These are phyloP conservation scores for Podaxis sp. DNA, from an alignment of 768 basidiomycete species.

Conservation along the genomic window DNA sequence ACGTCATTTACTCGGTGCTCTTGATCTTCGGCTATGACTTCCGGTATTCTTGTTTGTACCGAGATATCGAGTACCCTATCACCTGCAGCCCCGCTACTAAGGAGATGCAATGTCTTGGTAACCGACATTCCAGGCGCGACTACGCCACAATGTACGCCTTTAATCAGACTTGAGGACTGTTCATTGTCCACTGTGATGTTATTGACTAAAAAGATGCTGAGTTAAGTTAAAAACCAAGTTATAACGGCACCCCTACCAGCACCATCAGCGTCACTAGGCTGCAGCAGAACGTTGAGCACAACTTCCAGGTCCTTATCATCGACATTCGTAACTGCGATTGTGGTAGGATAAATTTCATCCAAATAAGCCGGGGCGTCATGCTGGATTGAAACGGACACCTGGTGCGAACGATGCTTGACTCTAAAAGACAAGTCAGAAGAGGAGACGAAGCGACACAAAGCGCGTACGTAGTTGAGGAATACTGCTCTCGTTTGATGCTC, in stretches of 20 bases:
- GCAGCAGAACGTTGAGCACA: conserved; percentile 72
- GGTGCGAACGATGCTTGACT: conserved; percentile 63
- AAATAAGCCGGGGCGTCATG: conserved; percentile 74
- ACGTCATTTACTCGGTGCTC: conserved; percentile 29
- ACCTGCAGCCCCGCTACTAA: conserved; percentile 61
- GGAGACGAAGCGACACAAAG: conserved; percentile 7
- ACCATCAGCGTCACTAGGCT: conserved; percentile 76
- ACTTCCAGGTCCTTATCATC: conserved; percentile 73
- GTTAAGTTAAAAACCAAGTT: not conserved
- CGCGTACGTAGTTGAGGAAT: conserved; percentile 49
- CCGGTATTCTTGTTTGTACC: conserved; percentile 55
- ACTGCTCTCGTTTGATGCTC: conserved; percentile 46
- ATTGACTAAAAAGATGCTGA: conserved; percentile 44
- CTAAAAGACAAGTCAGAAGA: conserved; percentile 31
- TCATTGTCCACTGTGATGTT: conserved; percentile 61
- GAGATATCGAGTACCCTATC: conserved; percentile 82
- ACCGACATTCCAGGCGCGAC: conserved; percentile 58
- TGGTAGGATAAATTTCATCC: conserved; percentile 78
- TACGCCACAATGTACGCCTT: conserved; percentile 66
- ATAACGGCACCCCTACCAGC: conserved; percentile 46
- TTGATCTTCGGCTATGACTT: conserved; percentile 22
- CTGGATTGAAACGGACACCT: conserved; percentile 50
- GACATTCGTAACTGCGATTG: conserved; percentile 64
- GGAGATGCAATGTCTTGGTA: conserved; percentile 63
- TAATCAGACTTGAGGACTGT: conserved; percentile 70